phyloP scores from a whole-genome alignment of 495 filamentous ascomycete species.

The Penicillium verhagenii region DNA sequence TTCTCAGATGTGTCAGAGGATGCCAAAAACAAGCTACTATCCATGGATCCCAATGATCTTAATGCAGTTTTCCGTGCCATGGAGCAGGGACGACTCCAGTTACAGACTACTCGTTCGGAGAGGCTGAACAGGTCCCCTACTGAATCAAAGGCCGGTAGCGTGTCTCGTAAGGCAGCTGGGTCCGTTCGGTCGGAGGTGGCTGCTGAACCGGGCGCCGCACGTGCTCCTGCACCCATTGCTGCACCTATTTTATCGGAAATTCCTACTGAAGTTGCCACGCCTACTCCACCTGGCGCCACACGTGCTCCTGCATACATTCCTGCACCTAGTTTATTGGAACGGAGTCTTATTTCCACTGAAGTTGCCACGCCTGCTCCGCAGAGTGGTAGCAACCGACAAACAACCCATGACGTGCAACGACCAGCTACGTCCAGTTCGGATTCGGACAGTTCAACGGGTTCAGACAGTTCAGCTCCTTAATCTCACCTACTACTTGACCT shows the following conservation, averaged over 20 bases:
- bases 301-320: too few relatives aligned
- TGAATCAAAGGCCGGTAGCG: slow-evolving; percentile 27
- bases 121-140: slow-evolving; percentile 34
- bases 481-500: too few relatives aligned
- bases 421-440: slow-evolving; percentile 17
- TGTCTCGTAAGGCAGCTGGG: slow-evolving; percentile 15
- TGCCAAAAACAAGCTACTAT: slow-evolving; percentile 38
- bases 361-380: background rate
- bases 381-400: background rate
- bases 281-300: slow-evolving; percentile 7
- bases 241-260: too few relatives aligned
- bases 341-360: background rate
- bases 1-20: slow-evolving; percentile 41
- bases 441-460: slow-evolving; percentile 18
- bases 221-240: too few relatives aligned
- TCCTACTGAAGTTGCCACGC: background rate
- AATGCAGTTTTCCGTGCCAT: slow-evolving; percentile 35
- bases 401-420: background rate
- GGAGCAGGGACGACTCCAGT: slow-evolving; percentile 35
- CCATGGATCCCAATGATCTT: slow-evolving; percentile 40
- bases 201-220: slow-evolving; percentile 7
- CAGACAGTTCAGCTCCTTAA: background rate
- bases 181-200: slow-evolving; percentile 25
- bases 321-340: too few relatives aligned
- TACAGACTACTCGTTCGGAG: slow-evolving; percentile 36